These are phyloP conservation scores for Circinella minor DNA, from an alignment of 371 early-diverging fungal genomes.

Conservation along the genomic window DNA sequence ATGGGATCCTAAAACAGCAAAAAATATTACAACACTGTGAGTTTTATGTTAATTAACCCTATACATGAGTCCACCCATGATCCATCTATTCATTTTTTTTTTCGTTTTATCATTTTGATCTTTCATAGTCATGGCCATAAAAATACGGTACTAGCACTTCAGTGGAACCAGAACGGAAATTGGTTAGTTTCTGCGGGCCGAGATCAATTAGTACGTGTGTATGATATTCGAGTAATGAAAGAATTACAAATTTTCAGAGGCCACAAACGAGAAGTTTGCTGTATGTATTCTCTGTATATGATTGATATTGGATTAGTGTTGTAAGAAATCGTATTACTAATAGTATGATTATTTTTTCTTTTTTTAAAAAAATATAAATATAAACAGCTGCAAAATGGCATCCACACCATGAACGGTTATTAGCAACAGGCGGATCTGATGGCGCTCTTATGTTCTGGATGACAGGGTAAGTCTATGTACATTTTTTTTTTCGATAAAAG, in stretches of 20 bases:
- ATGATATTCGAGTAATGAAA: conserved; percentile 96
- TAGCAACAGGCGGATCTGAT: conserved; percentile 96
- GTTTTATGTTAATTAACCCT: conserved; percentile 13
- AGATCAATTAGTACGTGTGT: conserved; percentile 96
- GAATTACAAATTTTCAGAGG: conserved; percentile 93
- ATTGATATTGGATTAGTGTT: too few species aligned
- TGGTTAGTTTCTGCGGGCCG: conserved; percentile 96
- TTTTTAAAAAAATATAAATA: not conserved
- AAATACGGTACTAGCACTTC: conserved; percentile 90
- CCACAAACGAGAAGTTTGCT: conserved; percentile 95
- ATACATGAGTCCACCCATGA: not conserved
- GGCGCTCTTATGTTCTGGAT: conserved; percentile 96
- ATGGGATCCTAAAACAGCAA: conserved; percentile 98
- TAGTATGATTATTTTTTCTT: not conserved
- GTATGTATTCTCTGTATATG: conserved; percentile 48
- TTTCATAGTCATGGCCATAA: conserved; percentile 91
- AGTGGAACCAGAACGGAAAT: conserved; percentile 98
- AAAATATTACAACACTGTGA: conserved; percentile 90
- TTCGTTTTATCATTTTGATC: not conserved
- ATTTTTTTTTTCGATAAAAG: not conserved
- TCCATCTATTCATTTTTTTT: not conserved
- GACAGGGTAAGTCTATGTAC: conserved; percentile 61
- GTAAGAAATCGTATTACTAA: too few species aligned
- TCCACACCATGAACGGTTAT: conserved; percentile 90
- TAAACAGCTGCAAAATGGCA: conserved; percentile 90